Evolutionary conservation across 2,329 filamentous ascomycete species (phyloP).

Genomic region (Pseudopithomyces chartarum): DNA sequence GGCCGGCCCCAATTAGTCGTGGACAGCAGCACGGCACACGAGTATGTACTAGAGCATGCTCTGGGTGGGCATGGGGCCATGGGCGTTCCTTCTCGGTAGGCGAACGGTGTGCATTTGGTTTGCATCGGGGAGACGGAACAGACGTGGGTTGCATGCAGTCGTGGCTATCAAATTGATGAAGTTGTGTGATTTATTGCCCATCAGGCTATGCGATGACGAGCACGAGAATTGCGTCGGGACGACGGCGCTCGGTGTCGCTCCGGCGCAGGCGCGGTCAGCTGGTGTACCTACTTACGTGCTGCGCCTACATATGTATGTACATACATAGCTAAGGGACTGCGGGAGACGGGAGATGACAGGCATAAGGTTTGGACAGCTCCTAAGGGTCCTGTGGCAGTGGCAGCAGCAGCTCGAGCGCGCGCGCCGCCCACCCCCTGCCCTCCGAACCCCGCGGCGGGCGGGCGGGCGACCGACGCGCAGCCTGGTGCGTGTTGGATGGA

Average conservation of each 20-base stretch:
- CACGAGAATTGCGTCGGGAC: constrained; percentile 26
- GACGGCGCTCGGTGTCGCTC: constrained; percentile 31
- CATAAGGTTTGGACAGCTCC: constrained; percentile 39
- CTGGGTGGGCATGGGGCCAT: no score
- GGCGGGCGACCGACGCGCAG: no score
- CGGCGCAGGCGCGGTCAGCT: constrained; percentile 28
- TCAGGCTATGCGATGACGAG: constrained; percentile 26
- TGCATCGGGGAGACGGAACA: constrained; percentile 38
- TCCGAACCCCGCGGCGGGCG: no score
- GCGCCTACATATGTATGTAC: no score
- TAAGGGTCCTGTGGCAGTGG: constrained; percentile 29
- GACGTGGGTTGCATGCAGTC: constrained; percentile 25
- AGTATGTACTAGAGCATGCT: no score
- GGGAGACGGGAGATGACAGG: constrained; percentile 45
- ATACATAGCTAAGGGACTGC: no score
- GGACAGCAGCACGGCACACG: constrained; percentile 20
- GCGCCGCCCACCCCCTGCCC: no score
- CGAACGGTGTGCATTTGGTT: constrained; percentile 18
- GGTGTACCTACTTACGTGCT: background rate
- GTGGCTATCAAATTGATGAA: constrained; percentile 17
- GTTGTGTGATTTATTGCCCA: constrained; percentile 15
- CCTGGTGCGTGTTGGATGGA: no score
- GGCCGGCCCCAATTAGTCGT: constrained; percentile 13
- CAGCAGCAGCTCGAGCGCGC: no score
- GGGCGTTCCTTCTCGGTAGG: constrained; percentile 19